Evolutionary conservation across 2,329 filamentous ascomycete species (phyloP), one percentile per base, ranked within the genome.

Genomic region (Colletotrichum neosansevieriae): DNA sequence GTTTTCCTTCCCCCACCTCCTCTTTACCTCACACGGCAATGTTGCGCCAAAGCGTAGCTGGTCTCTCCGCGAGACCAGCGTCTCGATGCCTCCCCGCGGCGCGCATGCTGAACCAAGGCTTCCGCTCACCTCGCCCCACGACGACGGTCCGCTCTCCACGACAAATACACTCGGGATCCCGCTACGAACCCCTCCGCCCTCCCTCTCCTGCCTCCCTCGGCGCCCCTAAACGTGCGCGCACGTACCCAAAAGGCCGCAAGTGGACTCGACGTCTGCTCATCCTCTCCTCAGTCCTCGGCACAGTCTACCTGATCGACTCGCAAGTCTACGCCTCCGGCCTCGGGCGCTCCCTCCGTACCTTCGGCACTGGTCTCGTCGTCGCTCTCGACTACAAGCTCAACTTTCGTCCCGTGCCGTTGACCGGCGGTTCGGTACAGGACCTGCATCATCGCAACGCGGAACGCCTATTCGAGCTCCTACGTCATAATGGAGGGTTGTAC

Each of bases 311-410:
- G 10, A 75, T 91, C 69, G 96, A 99, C 80, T 86, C 80, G 13
- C 86, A 91, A 71, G 84, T 92, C 75, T 97, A 96, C 79, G 93
- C 94, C 58, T 91, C 92, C 1, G 91, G 93, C 12, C 81, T 97
- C 29, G 89, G 87, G 42, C 92, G 96, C 63, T 95, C 92, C 24
- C 79, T 92, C 47, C 91, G 92, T 47, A 98, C 96, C 0, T 97
- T 98, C 78, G 85, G 86, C 45, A 89, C 89, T 3, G 95, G 94
- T 7, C 82, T 97, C 11, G 76, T 94, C 51, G 92, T 97, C 15
- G 95, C 94, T 1, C 76, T 94, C 24, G 96, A 99, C 82, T 98
- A 99, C 84, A 98, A 98, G 82, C 84, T 98, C 79, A 98, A 99
- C 80, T 99, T 99, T 79, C 89, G 93, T 6, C 86, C 92, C 6